Base-by-base conservation (phyloP, 805 yeast genomes). In the Yarrowia divulgata region DNA sequence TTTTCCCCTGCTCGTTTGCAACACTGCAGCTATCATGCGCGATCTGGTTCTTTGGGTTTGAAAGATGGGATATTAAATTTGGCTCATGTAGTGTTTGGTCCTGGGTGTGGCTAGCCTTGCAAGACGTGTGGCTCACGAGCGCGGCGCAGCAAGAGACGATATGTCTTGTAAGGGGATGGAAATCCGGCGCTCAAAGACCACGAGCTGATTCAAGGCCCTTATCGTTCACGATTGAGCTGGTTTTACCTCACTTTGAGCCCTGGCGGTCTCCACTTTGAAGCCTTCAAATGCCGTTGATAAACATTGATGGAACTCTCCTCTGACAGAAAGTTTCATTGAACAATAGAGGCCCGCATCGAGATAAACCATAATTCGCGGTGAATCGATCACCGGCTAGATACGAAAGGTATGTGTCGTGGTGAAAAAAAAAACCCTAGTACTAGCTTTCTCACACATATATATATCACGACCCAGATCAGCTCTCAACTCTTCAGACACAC, bases 371-470 rank as follows among this genome's bases (percentile, higher is more conserved):
- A 42, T 40, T 14, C 13, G 63, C 62, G n/a, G 39, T 39, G 63
- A 40, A 40, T 57, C 48, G 63, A 57, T 57, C 63, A 55, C 48
- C 60, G 63, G 63, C 63, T 40, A 40, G 63, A 57, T 57, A 57
- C 63, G 63, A 57, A 40, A 57, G 42, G 48, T 57, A 40, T 55
- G n/a, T 40, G 9, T 14, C 7, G 34, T 18, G 8, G 43, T 37
- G 58, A 19, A 54, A 54, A 54, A 35, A 35, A 54, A 34, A 14
- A n/a, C n/a, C n/a, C 58, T 54, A 54, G 43, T 29, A 18, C 43
- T 37, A 54, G 32, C 58, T 19, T 50, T 54, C 62, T 54, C 58
- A 39, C 34, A 37, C 43, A 54, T 54, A 54, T 55, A 55, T 55
- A 55, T 55, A 55, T 55, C 39, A 34, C 62, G 62, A 40, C 63